These are phyloP conservation scores for Globisporangium apiculatum DNA, from an alignment of 352 stramenopile species.

Conservation along the genomic window DNA sequence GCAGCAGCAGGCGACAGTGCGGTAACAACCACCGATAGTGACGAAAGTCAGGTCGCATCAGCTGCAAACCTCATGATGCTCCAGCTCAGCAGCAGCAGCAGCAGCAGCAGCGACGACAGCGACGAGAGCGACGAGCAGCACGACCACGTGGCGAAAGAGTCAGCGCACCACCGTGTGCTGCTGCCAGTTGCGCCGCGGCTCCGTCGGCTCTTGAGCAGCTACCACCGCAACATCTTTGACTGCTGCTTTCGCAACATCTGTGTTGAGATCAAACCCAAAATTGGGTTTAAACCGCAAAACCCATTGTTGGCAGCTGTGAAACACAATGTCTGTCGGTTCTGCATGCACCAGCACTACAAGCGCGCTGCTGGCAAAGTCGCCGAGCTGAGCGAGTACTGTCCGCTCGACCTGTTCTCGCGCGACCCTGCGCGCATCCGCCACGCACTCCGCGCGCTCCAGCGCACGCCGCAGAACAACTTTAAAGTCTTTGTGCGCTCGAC, in stretches of 20 bases:
- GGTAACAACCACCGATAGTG: too few species aligned
- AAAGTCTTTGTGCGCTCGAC: slow-evolving; percentile 83
- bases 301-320: slow-evolving; percentile 20
- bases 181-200: slow-evolving; percentile 9
- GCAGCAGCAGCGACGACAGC: slow-evolving; percentile 7
- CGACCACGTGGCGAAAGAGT: not conserved
- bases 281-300: slow-evolving; percentile 48
- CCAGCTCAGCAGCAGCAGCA: not conserved
- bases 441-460: slow-evolving; percentile 56
- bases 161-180: slow-evolving; percentile 3
- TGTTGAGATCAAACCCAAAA: slow-evolving; percentile 87
- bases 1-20: too few species aligned
- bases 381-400: slow-evolving; percentile 79
- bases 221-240: slow-evolving; percentile 66
- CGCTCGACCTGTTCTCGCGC: slow-evolving; percentile 74
- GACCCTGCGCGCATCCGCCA: slow-evolving; percentile 45
- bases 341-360: slow-evolving; percentile 89
- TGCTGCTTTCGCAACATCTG: slow-evolving; percentile 83
- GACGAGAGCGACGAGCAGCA: slow-evolving; percentile 22
- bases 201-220: slow-evolving; percentile 25
- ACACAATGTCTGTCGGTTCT: slow-evolving; percentile 69
- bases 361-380: slow-evolving; percentile 61
- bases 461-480: slow-evolving; percentile 88
- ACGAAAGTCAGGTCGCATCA: too few species aligned
- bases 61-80: not conserved